Conservation (phyloP, 2,329 filamentous ascomycete species). For the Phoma herbarum region DNA sequence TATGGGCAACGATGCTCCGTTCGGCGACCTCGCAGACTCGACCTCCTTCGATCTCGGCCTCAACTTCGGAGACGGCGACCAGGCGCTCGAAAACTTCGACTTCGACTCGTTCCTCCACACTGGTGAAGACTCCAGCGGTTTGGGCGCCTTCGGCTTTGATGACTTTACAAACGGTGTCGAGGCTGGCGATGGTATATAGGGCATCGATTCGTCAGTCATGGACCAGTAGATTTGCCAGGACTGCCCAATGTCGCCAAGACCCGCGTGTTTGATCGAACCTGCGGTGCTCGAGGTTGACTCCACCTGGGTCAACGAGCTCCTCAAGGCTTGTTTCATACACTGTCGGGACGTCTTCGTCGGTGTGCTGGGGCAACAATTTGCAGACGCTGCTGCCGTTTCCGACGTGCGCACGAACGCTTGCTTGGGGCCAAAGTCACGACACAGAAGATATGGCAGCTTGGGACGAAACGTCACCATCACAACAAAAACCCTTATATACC, state of each 20-base stretch:
- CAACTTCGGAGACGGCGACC: slow-evolving; percentile 59
- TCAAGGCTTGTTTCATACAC: not conserved
- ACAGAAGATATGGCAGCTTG: not conserved
- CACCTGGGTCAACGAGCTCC: not conserved
- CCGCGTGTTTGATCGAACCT: not conserved
- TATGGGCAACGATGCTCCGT: slow-evolving; percentile 50
- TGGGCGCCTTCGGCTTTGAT: slow-evolving; percentile 45
- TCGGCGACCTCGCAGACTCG: slow-evolving; percentile 51
- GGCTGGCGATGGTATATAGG: slow-evolving; percentile 34
- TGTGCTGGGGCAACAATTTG: not conserved
- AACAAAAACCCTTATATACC: slow-evolving; percentile 40
- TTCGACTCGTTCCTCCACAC: slow-evolving; percentile 73
- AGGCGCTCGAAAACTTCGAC: slow-evolving; percentile 74
- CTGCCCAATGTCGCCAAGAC: not conserved
- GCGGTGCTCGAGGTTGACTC: not conserved
- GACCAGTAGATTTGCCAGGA: not conserved
- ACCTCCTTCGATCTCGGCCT: slow-evolving; percentile 54
- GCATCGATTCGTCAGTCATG: not conserved
- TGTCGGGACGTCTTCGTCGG: not conserved
- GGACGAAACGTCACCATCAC: not conserved
- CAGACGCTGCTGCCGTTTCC: slow-evolving; percentile 7
- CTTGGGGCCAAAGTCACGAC: not conserved
- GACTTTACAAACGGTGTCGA: slow-evolving; percentile 50
- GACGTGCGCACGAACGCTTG: slow-evolving; percentile 2
- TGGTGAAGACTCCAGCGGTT: slow-evolving; percentile 54